Base-by-base conservation (phyloP, 306 rosid genomes). In the Spatholobus suberectus region DNA sequence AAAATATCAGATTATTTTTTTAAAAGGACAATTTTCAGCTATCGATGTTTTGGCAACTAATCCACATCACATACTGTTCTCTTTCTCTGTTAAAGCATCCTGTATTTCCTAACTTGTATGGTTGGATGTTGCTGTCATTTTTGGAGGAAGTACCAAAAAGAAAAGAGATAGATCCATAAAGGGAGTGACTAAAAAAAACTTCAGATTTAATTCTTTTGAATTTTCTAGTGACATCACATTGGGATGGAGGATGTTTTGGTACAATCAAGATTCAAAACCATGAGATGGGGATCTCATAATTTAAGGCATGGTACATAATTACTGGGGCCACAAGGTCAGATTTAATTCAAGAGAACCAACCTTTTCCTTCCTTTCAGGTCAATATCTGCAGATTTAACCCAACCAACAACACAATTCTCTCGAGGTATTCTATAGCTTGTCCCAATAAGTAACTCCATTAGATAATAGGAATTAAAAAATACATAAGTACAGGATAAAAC, bases 381-480 rank as follows among this genome's bases (percentile, higher is more conserved):
- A 61, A 38, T 27, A 37, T 61, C 27, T 26, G 18, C 59, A 38
- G 6, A 75, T 58, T 66, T 51, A 47, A 55, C 24, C 32, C 74
- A 65, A 35, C 37, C 23, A 67, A 57, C 52, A 51, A 55, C 63
- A 58, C 21, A 76, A 46, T 54, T 34, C 66, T 46, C 79, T 34
- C 54, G 34, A 15, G 47, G 55, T 35, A 70, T 18, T 41, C 54
- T 41, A 52, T 27, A 8, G 17, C 40, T 55, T 18, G 12, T 57
- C 43, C 59, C 77, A 4, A 69, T 54, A 49, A 32, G 26, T 17
- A 21, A 62, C 61, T n/a, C 38, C 10, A 61, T 32, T 69, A 46
- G 46, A 59, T 65, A 70, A 4, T 21, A 67, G 34, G 77, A n/a
- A 59, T 43, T 61, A 54, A 35, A 55, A 10, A 75, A 76, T 58